A percentile compares a stretch with the other conserved stretches of the same genome.
Conservation (phyloP, 2,329 filamentous ascomycete species). For the Xylaria sp. region DNA sequence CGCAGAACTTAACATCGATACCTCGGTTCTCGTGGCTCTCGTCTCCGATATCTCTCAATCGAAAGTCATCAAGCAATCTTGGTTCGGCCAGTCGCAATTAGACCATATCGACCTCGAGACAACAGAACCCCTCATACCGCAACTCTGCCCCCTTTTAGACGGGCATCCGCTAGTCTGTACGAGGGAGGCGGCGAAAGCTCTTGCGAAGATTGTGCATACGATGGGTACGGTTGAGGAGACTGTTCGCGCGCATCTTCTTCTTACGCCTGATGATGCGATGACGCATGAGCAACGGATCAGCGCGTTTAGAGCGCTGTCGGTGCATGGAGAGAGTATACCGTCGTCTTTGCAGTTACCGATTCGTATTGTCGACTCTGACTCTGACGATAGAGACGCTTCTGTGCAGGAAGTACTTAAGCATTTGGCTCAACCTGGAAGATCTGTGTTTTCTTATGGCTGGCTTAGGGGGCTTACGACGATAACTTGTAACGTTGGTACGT, state of each 20-base stretch:
- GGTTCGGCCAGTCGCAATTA: conserved; percentile 53
- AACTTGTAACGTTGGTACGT: conserved; percentile 52
- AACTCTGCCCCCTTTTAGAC: conserved; percentile 57
- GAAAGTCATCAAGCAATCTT: conserved; percentile 33
- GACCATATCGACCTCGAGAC: conserved; percentile 61
- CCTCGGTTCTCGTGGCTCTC: conserved; percentile 66
- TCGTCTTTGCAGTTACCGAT: conserved; percentile 50
- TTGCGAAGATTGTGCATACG: conserved; percentile 59
- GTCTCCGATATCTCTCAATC: conserved; percentile 67
- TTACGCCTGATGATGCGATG: conserved; percentile 35
- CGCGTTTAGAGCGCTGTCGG: conserved; percentile 35
- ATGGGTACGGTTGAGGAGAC: conserved; percentile 60
- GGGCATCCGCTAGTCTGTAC: conserved; percentile 60
- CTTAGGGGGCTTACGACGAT: conserved; percentile 56
- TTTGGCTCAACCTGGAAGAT: conserved; percentile 48
- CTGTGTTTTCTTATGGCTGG: conserved; percentile 72
- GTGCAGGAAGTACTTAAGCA: conserved; percentile 36
- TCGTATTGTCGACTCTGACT: no score
- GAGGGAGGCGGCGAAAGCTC: conserved; percentile 56
- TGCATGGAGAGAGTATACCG: conserved; percentile 33
- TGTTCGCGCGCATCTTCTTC: conserved; percentile 52
- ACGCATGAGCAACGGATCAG: conserved; percentile 24
- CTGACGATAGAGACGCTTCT: no score
- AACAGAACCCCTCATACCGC: conserved; percentile 53
- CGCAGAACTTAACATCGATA: conserved; percentile 52